phyloP scores from a whole-genome alignment of 345 rosid species.

The Lepidium sativum region DNA sequence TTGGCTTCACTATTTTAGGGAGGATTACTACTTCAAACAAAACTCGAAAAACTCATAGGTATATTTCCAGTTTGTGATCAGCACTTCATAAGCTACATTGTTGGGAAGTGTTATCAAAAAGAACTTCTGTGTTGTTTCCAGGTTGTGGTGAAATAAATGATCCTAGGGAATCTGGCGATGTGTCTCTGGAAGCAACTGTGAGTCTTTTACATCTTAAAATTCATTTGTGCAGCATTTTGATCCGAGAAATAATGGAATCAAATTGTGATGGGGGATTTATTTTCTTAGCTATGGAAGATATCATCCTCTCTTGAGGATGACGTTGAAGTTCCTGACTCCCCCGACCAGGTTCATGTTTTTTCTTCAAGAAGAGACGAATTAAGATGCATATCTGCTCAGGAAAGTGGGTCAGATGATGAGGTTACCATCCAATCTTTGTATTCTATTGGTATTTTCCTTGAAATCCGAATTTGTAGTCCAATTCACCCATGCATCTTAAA shows the following conservation, averaged over 20 bases:
- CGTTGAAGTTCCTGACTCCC: slow-evolving; percentile 51
- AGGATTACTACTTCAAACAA: slow-evolving; percentile 51
- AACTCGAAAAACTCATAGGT: slow-evolving; percentile 63
- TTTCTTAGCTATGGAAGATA: slow-evolving; percentile 22
- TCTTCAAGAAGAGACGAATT: slow-evolving; percentile 23
- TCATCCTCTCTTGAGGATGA: slow-evolving; percentile 36
- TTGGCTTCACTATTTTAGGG: slow-evolving; percentile 36
- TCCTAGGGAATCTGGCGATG: slow-evolving; percentile 8
- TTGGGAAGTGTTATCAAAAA: not conserved
- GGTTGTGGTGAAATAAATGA: slow-evolving; percentile 22
- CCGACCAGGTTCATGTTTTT: slow-evolving; percentile 25
- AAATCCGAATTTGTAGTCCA: not conserved
- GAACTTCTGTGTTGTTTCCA: slow-evolving; percentile 16
- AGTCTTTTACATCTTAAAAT: not conserved
- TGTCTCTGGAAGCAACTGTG: slow-evolving; percentile 31
- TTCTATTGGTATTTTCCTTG: not conserved
- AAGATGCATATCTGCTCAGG: slow-evolving; percentile 23
- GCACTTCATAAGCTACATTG: not conserved
- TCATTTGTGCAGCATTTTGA: not conserved
- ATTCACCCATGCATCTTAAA: not conserved
- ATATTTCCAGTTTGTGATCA: not conserved
- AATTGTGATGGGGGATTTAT: slow-evolving; percentile 11
- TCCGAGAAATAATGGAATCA: not conserved
- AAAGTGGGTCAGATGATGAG: slow-evolving; percentile 29
- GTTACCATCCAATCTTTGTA: not conserved